These are phyloP conservation scores for Penicillium sp. DNA, from an alignment of 2,329 filamentous ascomycete species.

Conservation along the genomic window DNA sequence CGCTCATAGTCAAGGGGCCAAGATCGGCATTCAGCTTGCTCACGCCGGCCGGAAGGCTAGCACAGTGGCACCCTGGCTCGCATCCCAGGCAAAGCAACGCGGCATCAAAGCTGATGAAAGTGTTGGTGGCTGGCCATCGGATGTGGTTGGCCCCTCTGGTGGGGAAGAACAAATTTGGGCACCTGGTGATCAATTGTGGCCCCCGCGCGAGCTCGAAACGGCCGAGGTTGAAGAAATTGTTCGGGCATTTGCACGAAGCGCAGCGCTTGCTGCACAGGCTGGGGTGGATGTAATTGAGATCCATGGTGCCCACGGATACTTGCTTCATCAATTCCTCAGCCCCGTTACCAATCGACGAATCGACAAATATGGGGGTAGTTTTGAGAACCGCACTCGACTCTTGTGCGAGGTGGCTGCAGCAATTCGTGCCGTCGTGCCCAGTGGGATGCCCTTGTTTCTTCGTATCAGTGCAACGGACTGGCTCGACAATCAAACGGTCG, in stretches of 20 bases:
- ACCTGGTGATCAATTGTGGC: constrained; percentile 59
- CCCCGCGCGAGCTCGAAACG: constrained; percentile 64
- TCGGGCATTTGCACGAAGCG: constrained; percentile 56
- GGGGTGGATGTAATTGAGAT: constrained; percentile 78
- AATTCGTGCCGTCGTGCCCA: constrained; percentile 59
- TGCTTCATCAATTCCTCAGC: constrained; percentile 67
- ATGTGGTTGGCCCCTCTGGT: constrained; percentile 41
- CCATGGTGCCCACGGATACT: constrained; percentile 74
- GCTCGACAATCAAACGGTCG: constrained; percentile 52
- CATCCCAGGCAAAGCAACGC: constrained; percentile 15
- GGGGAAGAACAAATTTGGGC: constrained; percentile 55
- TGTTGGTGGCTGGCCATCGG: constrained; percentile 52
- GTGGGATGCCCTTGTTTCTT: constrained; percentile 66
- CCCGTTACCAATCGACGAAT: constrained; percentile 66
- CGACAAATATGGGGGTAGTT: constrained; percentile 50
- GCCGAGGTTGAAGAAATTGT: constrained; percentile 65
- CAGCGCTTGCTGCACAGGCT: constrained; percentile 59
- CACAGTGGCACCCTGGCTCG: constrained; percentile 50
- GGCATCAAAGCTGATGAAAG: constrained; percentile 45
- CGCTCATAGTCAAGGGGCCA: constrained; percentile 71
- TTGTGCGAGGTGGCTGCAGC: constrained; percentile 63
- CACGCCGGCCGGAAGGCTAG: constrained; percentile 70
- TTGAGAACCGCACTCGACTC: constrained; percentile 64
- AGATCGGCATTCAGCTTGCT: constrained; percentile 73
- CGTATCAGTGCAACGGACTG: constrained; percentile 71